Evolutionary conservation across 192 early-diverging fungal genomes (phyloP).

Genomic region (Coemansia erecta): DNA sequence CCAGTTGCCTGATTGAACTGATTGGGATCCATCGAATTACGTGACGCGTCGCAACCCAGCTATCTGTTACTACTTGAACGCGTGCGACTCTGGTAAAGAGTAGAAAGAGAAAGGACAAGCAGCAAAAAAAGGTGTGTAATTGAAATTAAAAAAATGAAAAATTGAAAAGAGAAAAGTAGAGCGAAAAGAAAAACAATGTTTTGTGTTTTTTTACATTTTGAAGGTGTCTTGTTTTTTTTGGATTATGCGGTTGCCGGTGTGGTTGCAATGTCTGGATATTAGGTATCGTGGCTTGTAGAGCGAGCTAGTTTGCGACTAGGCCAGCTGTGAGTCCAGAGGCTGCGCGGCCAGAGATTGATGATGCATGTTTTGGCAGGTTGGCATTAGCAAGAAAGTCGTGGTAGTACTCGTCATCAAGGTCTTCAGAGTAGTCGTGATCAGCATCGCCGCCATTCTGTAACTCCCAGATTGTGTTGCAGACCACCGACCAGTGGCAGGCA

Average conservation of each 20-base stretch:
- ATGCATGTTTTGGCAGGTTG: not conserved
- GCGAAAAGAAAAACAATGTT: too few relatives aligned
- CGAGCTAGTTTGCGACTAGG: not conserved
- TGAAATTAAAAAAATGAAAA: not conserved
- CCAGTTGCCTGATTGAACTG: constrained; percentile 28
- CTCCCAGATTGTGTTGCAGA: constrained; percentile 34
- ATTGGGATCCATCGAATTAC: constrained; percentile 2
- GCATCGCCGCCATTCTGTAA: constrained; percentile 16
- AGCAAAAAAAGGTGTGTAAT: not conserved
- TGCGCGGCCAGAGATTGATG: not conserved
- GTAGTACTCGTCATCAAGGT: not conserved
- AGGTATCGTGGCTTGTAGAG: not conserved
- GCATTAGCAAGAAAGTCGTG: not conserved
- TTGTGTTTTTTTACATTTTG: not conserved
- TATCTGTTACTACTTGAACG: too few relatives aligned
- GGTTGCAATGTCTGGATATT: not conserved
- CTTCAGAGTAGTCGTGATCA: constrained; percentile 2
- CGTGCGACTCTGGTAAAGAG: too few relatives aligned
- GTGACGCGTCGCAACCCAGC: too few relatives aligned
- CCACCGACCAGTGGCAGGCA: constrained; percentile 21
- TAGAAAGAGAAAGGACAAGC: not conserved
- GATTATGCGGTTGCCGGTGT: not conserved
- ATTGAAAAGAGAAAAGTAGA: not conserved
- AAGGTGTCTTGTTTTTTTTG: too few relatives aligned
- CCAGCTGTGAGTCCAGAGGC: not conserved